These are phyloP conservation scores for Thalia dealbata DNA, from an alignment of 176 grass and related monocot species.

Conservation along the genomic window DNA sequence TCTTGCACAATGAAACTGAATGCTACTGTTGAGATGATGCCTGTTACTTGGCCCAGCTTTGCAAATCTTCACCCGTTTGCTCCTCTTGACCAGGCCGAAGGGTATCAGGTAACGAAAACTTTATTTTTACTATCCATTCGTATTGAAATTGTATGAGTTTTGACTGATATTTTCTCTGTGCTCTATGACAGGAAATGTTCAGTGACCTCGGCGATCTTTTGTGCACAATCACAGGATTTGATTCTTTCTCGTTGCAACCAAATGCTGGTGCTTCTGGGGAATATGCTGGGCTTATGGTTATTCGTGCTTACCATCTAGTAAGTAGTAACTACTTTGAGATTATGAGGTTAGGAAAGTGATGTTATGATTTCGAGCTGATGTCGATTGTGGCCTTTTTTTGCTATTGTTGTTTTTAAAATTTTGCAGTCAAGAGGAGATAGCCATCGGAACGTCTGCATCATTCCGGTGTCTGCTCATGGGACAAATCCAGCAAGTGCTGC, in stretches of 20 bases:
- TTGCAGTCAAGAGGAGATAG: constrained; percentile 72
- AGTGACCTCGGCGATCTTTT: constrained; percentile 72
- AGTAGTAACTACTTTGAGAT: background rate
- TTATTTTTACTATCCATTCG: background rate
- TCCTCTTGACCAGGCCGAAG: constrained; percentile 63
- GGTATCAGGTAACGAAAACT: constrained; percentile 60
- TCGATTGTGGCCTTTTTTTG: background rate
- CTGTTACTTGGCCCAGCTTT: constrained; percentile 85
- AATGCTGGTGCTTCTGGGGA: constrained; percentile 98
- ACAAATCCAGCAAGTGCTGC: constrained; percentile 99
- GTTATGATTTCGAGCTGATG: no score
- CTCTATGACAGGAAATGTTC: constrained; percentile 82
- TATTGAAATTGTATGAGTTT: background rate
- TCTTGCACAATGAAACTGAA: constrained; percentile 99
- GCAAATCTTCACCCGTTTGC: constrained; percentile 86
- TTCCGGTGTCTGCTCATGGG: constrained; percentile 94
- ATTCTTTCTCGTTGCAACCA: constrained; percentile 99
- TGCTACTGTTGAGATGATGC: constrained; percentile 96
- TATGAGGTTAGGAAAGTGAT: background rate
- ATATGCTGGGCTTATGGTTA: constrained; percentile 99
- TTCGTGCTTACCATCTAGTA: constrained; percentile 86
- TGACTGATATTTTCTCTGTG: background rate
- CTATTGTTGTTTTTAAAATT: background rate
- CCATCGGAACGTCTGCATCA: constrained; percentile 94
- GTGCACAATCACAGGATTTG: constrained; percentile 85